Base-by-base conservation (phyloP, 2,329 filamentous ascomycete genomes). In the Huntiella decipiens region DNA sequence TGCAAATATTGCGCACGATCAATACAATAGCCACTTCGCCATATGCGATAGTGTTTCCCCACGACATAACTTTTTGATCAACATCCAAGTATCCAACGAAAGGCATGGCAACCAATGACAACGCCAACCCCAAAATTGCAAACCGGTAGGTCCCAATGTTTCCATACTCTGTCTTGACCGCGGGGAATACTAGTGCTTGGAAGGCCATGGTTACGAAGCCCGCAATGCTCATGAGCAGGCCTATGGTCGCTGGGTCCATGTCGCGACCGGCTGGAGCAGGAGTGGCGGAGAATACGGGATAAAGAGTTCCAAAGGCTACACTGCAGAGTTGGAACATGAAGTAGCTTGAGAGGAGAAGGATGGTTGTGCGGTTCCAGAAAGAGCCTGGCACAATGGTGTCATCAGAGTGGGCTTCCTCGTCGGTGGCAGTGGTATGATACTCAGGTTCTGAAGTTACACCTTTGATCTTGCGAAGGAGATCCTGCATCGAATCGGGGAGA, bases 261-360 rank as follows among this genome's bases (percentile, higher is more conserved):
- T 70, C 68, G 36, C 91, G 79, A 13, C 91, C 91, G 0, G 78
- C 79, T 0, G 91, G 91, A 0, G 77, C 68, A 1, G 71, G 61
- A 0, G 81, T 77, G 46, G 87, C 78, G 1, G 80, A 83, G 55
- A 96, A 98, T 45, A 96, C 88, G 1, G 91, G 91, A 55, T 92
- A 98, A 0, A 98, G 67, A 13, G 84, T 88, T 61, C 94, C 95
- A 70, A 87, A 98, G 3, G 85, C 86, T 53, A 95, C 85, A 60
- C 96, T 96, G 50, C 82, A 79, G 4, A 98, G 70, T 56, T 95
- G 87, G 57, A 96, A 98, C 43, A 96, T 79, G 38, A 95, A 73
- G 56, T 94, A 96, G 0, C 87, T 92, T 44, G 74, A 59, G 4
- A 98, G 71, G 0, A 98, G 71, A 2, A 92, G 66, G 10, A 95